These are phyloP conservation scores for Abrus pulchellus DNA, from an alignment of 306 rosid genomes.

Conservation along the genomic window DNA sequence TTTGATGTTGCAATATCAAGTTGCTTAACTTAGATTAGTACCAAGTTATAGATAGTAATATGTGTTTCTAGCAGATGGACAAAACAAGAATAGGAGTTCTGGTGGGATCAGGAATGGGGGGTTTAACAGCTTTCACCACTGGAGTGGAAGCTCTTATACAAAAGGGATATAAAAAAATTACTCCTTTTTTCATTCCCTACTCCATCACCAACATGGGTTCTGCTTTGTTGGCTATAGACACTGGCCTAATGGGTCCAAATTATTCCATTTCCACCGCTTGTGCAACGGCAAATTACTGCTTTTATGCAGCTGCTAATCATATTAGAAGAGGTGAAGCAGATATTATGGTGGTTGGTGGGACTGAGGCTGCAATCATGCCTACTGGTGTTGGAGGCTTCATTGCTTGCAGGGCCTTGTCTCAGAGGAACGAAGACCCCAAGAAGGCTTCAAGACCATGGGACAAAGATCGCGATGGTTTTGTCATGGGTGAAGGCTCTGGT, in stretches of 20 bases:
- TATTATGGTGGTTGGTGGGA: constrained; percentile 79
- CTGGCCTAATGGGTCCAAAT: constrained; percentile 77
- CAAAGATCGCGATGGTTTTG: constrained; percentile 79
- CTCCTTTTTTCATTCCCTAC: constrained; percentile 71
- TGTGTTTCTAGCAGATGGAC: constrained; percentile 61
- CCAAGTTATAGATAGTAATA: background rate
- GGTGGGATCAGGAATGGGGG: constrained; percentile 81
- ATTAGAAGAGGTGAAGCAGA: constrained; percentile 83
- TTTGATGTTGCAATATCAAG: background rate
- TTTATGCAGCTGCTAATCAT: constrained; percentile 73
- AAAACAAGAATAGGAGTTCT: constrained; percentile 69
- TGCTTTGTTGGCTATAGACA: constrained; percentile 75
- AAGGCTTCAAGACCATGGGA: constrained; percentile 88
- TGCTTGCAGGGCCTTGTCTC: constrained; percentile 84
- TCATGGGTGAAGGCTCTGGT: constrained; percentile 81
- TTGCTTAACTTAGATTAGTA: background rate
- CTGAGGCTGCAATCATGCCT: constrained; percentile 68
- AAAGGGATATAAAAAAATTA: constrained; percentile 64
- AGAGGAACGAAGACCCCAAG: constrained; percentile 67
- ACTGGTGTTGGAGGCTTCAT: constrained; percentile 71
- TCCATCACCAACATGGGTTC: constrained; percentile 73
- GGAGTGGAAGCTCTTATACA: constrained; percentile 63
- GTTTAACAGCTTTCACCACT: constrained; percentile 56
- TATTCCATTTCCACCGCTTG: constrained; percentile 85
- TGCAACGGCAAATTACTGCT: constrained; percentile 81